Base-by-base conservation (phyloP, 2,329 filamentous ascomycete species). In the Davidsoniella virescens region DNA sequence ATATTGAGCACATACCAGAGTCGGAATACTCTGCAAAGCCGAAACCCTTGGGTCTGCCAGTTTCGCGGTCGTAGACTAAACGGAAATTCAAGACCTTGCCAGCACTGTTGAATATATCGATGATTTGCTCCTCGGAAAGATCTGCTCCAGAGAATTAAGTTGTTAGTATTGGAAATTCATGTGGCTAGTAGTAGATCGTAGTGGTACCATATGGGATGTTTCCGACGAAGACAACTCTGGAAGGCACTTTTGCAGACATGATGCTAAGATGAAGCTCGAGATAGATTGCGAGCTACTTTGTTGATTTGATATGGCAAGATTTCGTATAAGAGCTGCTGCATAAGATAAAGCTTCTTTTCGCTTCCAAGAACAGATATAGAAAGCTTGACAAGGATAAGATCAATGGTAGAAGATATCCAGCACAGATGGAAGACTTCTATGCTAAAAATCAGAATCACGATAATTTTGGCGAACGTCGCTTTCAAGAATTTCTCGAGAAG, bases 11-110 rank as follows among this genome's bases (percentile, higher is more conserved):
- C 64, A 36, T 73, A 76, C 94, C 90, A 53, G 85, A 80, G 61
- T 96, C 92, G 50, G 87, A 84, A 62, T 94, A 98, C 63, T 96
- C 90, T 60, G 88, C 85, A 60, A 96, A 98, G 36, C 92, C 92
- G 63, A 94, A 98, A 16, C 92, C 92, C 65, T 95, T 96, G 1
- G 92, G 88, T 51, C 87, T 80, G 40, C 90, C 88, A 2, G 88
- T 95, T 61, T 96, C 90, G 49, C 87, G 84, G 68, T 96, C 93
- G 66, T 94, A 93, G 56, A 96, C 90, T 45, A 96, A 75, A 48
- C 90, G 80, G 64, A 96, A 96, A 63, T 56, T 90, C 53, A 93
- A 73, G 1, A 96, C 90, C 56, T 88, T 85, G 52, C 92, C 92
- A 49, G 85, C 87, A 56, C 84, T 83, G 62, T 81, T 85, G 64